phyloP scores from a whole-genome alignment of 176 grass and related monocot species.

The Bonia amplexicaulis region DNA sequence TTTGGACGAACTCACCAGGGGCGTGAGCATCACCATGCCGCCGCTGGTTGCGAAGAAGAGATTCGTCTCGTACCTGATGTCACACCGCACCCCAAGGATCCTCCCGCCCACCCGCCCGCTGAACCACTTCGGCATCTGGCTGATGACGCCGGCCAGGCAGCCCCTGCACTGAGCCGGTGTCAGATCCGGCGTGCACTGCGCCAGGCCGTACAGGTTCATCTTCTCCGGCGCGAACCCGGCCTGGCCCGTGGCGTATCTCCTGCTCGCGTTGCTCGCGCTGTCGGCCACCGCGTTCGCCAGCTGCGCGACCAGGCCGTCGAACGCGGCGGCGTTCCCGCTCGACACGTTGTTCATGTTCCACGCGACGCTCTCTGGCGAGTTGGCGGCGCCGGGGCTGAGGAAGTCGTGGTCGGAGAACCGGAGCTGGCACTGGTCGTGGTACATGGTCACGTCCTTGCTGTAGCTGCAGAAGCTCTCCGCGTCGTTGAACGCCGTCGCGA shows the following conservation, averaged over 20 bases:
- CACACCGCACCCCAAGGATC: conserved; percentile 46
- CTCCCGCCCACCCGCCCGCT: conserved; percentile 29
- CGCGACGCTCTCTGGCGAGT: conserved; percentile 2
- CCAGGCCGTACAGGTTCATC: conserved; percentile 23
- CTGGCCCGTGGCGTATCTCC: conserved; percentile 29
- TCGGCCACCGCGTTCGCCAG: conserved; percentile 20
- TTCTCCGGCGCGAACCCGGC: conserved; percentile 24
- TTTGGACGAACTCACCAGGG: conserved; percentile 3
- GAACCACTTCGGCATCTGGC: background rate
- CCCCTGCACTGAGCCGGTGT: conserved; percentile 12
- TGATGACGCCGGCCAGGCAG: conserved; percentile 29
- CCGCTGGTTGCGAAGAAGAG: conserved; percentile 13
- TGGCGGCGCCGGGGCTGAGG: conserved; percentile 8
- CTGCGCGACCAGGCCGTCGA: conserved; percentile 15
- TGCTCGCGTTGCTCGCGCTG: background rate
- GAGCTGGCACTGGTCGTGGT: conserved; percentile 50
- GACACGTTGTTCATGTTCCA: conserved; percentile 41
- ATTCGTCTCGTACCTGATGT: conserved; percentile 45
- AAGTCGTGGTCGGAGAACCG: conserved; percentile 32
- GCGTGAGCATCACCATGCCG: conserved; percentile 24
- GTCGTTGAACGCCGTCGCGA: background rate
- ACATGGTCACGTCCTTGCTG: conserved; percentile 38
- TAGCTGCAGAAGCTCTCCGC: background rate
- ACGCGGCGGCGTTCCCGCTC: background rate
- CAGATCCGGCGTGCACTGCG: conserved; percentile 52